Base-by-base conservation (phyloP, 1,139 yeast species). In the Yamadazyma triangularis region DNA sequence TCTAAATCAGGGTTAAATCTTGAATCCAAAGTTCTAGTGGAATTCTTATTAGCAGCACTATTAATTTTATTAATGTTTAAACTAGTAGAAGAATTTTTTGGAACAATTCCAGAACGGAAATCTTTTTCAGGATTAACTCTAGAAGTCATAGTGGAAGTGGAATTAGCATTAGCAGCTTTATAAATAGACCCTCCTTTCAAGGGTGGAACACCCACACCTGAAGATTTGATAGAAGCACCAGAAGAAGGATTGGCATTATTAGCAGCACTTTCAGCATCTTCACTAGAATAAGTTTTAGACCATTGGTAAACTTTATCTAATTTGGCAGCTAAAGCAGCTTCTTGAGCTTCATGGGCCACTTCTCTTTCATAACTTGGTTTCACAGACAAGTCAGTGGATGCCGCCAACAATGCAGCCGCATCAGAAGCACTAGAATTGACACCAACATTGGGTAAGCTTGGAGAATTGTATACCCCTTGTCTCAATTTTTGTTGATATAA, bases 351-450 rank as follows among this genome's bases (percentile, higher is more conserved):
- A 4, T 68, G 67, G 16, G 86, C 82, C 33, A 77, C 63, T 15
- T 71, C 61, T 41, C 89, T 63, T 51, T 75, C 79, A 53, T 81
- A 82, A 13, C 65, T 48, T 10, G 87, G 78, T 40, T 71, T 73
- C 29, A 81, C 76, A 2, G 79, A 66, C 34, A 79, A 64, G 53
- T 78, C 84, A 9, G 83, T 60, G 6, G 79, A 71, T 4, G 84
- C 76, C 2, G 93, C 93, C 41, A 79, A 62, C 33, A 79, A 62
- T 0, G 91, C 91, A 28, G 93, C 93, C 3, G 84, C 75, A 51
- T 80, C 88, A 9, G 86, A 75, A 20, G 88, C 88, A 31, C 66
- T 64, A 36, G 75, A 65, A 45, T 71, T 72, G 34, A 85, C 91
- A 10, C 96, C 96, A 3, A 84, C 71, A 11, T 73, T 59, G 4